Conservation (phyloP, 2,329 filamentous ascomycete genomes). For the Botryotinia narcissicola region DNA sequence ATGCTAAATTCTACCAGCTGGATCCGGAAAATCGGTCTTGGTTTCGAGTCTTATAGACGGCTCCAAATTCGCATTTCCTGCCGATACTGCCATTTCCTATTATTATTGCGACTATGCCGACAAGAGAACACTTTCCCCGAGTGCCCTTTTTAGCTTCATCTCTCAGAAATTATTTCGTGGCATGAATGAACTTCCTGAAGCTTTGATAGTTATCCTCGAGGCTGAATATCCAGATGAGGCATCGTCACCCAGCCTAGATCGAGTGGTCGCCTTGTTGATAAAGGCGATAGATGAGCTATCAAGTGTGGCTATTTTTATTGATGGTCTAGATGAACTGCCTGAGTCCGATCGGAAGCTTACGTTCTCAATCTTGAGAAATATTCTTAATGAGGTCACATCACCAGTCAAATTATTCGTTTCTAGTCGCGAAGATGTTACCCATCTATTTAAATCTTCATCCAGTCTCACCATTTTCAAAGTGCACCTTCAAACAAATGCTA, state of each 20-base stretch:
- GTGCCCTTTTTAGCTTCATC: neutral
- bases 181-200: neutral
- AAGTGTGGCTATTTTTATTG: neutral
- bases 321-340: neutral
- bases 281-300: neutral
- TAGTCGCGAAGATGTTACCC: neutral
- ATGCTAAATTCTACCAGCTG: neutral
- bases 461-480: neutral
- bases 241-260: neutral
- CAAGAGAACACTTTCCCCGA: constrained; percentile 19
- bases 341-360: neutral
- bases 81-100: neutral
- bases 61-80: neutral
- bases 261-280: neutral
- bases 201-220: neutral
- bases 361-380: neutral
- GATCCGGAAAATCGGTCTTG: constrained; percentile 8
- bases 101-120: constrained; percentile 26
- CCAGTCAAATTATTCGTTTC: neutral
- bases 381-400: neutral
- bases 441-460: neutral
- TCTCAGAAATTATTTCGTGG: neutral
- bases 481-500: neutral
- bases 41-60: neutral
- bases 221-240: neutral